phyloP scores from a whole-genome alignment of 2,329 filamentous ascomycete genomes.

The Aspergillus versicolor region DNA sequence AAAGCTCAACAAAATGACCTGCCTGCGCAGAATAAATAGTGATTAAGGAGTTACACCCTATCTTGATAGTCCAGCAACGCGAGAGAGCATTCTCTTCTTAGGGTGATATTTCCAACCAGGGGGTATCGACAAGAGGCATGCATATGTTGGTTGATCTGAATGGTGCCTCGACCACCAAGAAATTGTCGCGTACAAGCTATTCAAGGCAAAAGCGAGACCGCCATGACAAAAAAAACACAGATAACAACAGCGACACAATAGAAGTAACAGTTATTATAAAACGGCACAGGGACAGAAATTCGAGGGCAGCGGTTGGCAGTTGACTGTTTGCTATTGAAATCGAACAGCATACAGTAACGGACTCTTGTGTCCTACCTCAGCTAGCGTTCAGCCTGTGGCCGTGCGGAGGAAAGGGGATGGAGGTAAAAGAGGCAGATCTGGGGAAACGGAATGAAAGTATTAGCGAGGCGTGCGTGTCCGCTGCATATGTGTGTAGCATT shows the following conservation, averaged over 20 bases:
- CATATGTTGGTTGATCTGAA: conserved; percentile 15
- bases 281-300: background rate
- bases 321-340: background rate
- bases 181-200: conserved; percentile 12
- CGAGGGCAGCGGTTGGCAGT: background rate
- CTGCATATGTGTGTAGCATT: conserved; percentile 24
- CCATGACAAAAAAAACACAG: background rate
- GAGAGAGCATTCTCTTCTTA: conserved; percentile 6
- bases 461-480: conserved; percentile 23
- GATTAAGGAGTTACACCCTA: background rate
- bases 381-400: conserved; percentile 17
- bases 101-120: conserved; percentile 12
- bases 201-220: conserved; percentile 9
- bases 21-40: background rate
- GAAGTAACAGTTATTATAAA: conserved; percentile 4
- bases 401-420: conserved; percentile 6
- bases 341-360: conserved; percentile 8
- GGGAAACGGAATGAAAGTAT: conserved; percentile 29
- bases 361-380: conserved; percentile 10
- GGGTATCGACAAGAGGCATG: conserved; percentile 8
- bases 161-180: conserved; percentile 13
- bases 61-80: background rate
- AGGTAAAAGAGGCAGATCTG: conserved; percentile 24
- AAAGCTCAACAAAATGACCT: background rate
- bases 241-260: conserved; percentile 6